A percentile compares a stretch with the other conserved stretches of the same genome.
Evolutionary conservation across 2,329 filamentous ascomycete genomes (phyloP).

Genomic region (Diaporthe sp.): DNA sequence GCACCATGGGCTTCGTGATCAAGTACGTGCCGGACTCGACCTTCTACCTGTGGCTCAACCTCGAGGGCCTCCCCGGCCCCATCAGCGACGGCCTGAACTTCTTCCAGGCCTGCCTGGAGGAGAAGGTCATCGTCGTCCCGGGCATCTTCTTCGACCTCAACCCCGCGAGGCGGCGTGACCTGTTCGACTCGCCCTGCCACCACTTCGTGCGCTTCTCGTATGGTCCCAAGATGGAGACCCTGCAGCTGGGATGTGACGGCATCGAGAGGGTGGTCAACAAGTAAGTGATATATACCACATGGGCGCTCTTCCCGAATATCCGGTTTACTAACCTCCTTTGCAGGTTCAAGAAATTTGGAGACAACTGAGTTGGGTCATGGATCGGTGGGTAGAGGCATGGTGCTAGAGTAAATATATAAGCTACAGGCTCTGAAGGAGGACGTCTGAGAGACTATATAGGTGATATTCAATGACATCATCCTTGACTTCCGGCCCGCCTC

Average conservation of each 20-base stretch:
- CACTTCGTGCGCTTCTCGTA: conserved; percentile 90
- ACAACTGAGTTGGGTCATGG: not conserved
- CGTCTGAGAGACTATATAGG: not conserved
- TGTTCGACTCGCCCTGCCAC: conserved; percentile 96
- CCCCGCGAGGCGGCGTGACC: conserved; percentile 86
- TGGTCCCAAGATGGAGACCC: conserved; percentile 83
- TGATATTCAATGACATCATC: not conserved
- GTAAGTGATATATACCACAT: conserved; percentile 56
- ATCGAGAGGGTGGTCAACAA: conserved; percentile 86
- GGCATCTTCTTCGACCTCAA: conserved; percentile 99
- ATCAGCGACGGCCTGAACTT: conserved; percentile 97
- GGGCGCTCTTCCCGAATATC: not conserved
- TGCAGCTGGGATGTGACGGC: conserved; percentile 84
- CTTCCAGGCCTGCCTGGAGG: conserved; percentile 92
- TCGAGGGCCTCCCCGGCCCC: conserved; percentile 77
- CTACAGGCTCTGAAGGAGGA: not conserved
- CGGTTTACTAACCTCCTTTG: not conserved
- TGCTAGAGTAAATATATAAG: not conserved
- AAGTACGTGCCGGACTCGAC: conserved; percentile 89
- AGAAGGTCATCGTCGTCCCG: conserved; percentile 96
- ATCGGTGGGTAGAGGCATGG: not conserved
- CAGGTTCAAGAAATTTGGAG: conserved; percentile 43
- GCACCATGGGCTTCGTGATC: conserved; percentile 89
- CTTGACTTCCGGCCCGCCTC: not conserved
- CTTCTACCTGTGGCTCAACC: conserved; percentile 88